These are phyloP conservation scores for Dactylellina cionopaga DNA, from an alignment of 2,329 filamentous ascomycete species.

Conservation along the genomic window DNA sequence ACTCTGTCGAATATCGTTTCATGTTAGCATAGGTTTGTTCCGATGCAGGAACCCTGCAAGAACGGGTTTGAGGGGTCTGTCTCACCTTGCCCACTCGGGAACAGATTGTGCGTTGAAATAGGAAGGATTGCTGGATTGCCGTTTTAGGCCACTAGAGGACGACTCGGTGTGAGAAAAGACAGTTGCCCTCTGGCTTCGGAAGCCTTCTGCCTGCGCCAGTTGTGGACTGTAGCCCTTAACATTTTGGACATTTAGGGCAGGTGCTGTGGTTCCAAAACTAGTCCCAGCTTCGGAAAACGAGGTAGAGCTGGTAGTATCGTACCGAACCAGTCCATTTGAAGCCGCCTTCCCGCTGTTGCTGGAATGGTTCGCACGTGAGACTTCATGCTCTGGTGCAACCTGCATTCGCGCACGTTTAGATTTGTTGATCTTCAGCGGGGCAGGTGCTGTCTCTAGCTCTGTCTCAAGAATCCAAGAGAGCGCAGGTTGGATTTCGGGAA, in stretches of 20 bases:
- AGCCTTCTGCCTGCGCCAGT: conserved; percentile 29
- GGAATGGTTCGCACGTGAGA: conserved; percentile 34
- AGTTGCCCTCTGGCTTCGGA: conserved; percentile 47
- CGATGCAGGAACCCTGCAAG: conserved; percentile 27
- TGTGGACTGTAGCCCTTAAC: conserved; percentile 43
- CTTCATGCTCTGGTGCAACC: conserved; percentile 37
- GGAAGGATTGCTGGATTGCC: conserved; percentile 47
- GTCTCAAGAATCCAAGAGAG: conserved; percentile 52
- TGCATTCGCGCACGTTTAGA: conserved; percentile 51
- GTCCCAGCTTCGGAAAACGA: conserved; percentile 27
- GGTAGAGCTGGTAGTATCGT: conserved; percentile 27
- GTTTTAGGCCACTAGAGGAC: conserved; percentile 25
- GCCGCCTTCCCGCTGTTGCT: conserved; percentile 19
- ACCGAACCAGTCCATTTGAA: conserved; percentile 21
- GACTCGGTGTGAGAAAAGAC: conserved; percentile 34
- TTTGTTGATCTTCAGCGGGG: conserved; percentile 50
- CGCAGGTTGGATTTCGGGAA: conserved; percentile 51
- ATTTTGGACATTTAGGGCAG: conserved; percentile 46
- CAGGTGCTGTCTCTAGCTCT: conserved; percentile 34
- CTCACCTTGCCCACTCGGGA: conserved; percentile 53
- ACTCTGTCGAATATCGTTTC: conserved; percentile 51
- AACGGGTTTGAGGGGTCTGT: conserved; percentile 39
- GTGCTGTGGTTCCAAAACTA: conserved; percentile 18
- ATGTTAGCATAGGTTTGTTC: conserved; percentile 43
- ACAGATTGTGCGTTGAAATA: conserved; percentile 46